These are phyloP conservation scores for Coccomyxa sp. DNA, from an alignment of 139 green algal species.

Conservation along the genomic window DNA sequence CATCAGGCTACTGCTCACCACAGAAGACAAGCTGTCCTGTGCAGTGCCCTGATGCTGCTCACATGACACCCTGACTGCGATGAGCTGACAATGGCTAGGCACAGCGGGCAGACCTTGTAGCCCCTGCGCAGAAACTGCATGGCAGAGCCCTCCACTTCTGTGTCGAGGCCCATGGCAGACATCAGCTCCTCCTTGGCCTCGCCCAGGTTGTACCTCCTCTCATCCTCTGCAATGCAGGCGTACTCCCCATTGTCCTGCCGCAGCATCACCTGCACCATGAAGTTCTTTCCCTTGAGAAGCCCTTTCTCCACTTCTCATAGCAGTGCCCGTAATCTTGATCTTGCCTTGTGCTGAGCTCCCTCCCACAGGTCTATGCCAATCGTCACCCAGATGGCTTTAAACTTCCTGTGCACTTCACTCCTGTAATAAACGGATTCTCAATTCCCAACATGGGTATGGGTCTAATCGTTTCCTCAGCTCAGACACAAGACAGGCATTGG, in stretches of 20 bases:
- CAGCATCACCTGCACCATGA: constrained; percentile 66
- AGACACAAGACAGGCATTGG: not conserved
- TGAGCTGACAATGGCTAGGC: not conserved
- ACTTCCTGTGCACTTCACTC: too few species aligned
- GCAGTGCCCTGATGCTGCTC: too few species aligned
- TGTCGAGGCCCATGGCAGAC: constrained; percentile 81
- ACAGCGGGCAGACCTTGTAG: constrained; percentile 52
- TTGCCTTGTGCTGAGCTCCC: too few species aligned
- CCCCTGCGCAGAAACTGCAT: constrained; percentile 75
- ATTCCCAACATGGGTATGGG: too few species aligned
- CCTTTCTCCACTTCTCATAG: not conserved
- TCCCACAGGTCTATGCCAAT: too few species aligned
- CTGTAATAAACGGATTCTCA: too few species aligned
- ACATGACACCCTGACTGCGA: too few species aligned
- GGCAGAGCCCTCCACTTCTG: constrained; percentile 66
- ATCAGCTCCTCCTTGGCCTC: constrained; percentile 79
- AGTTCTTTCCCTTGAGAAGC: not conserved
- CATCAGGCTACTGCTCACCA: too few species aligned
- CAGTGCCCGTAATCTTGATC: not conserved
- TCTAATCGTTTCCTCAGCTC: not conserved
- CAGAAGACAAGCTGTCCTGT: too few species aligned
- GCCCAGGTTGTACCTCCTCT: constrained; percentile 66
- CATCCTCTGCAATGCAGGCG: constrained; percentile 69
- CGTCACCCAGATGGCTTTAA: too few species aligned
- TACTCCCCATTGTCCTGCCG: constrained; percentile 80